phyloP scores from a whole-genome alignment of 257 asterid species.

The Eucommia ulmoides region DNA sequence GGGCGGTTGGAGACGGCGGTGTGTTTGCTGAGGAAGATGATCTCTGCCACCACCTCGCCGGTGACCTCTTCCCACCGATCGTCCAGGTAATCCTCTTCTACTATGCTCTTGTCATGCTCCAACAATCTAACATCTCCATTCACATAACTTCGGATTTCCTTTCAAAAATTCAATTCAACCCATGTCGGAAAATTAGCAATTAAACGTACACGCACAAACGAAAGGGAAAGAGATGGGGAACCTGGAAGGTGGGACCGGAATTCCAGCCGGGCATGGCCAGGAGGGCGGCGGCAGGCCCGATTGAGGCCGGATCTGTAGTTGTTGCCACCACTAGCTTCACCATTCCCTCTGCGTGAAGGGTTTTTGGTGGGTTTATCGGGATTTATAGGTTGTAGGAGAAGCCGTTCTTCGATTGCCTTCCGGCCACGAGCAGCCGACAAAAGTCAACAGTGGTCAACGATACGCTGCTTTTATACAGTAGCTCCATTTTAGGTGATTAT shows the following conservation, averaged over 20 bases:
- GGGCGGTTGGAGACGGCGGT: constrained; percentile 74
- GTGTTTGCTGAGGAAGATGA: constrained; percentile 74
- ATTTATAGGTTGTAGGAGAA: too few species aligned
- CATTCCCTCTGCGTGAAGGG: too few species aligned
- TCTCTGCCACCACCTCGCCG: constrained; percentile 60
- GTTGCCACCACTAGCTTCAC: constrained; percentile 79
- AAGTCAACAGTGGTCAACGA: too few species aligned
- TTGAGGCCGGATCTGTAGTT: constrained; percentile 78
- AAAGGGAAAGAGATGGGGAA: too few species aligned
- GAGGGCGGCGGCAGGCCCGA: constrained; percentile 66
- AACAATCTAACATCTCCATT: constrained; percentile 49
- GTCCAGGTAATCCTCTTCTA: constrained; percentile 72
- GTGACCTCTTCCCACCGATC: constrained; percentile 65
- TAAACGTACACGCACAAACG: too few species aligned
- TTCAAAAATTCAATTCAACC: too few species aligned
- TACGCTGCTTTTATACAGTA: too few species aligned
- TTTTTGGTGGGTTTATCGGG: too few species aligned
- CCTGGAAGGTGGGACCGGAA: constrained; percentile 41
- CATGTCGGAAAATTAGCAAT: too few species aligned
- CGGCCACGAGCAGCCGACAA: too few species aligned
- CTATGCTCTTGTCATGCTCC: constrained; percentile 59
- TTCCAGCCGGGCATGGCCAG: constrained; percentile 73
- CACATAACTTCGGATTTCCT: constrained; percentile 50
- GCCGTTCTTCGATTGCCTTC: too few species aligned
- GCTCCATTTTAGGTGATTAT: too few species aligned